Evolutionary conservation across 148 eudicot genomes (phyloP).

Genomic region (Rhododendron simsii): DNA sequence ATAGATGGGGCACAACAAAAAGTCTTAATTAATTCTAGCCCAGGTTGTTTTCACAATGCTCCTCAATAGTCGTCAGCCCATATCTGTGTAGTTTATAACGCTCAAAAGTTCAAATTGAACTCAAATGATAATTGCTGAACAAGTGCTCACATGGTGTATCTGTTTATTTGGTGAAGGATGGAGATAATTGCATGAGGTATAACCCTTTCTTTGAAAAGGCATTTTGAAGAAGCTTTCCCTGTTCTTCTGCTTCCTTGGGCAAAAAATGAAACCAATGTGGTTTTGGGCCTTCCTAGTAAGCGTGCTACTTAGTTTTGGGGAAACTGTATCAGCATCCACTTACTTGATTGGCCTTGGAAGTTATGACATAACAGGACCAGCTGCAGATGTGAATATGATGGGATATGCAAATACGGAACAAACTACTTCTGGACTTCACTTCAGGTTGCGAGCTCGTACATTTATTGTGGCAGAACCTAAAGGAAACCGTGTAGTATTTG

Average conservation of each 20-base stretch:
- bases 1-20: background rate
- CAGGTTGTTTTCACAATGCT: background rate
- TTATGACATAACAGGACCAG: slow-evolving; percentile 99
- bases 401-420: slow-evolving; percentile 86
- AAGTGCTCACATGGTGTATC: background rate
- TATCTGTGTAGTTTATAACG: background rate
- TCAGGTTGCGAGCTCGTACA: slow-evolving; percentile 84
- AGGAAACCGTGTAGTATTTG: slow-evolving; percentile 70
- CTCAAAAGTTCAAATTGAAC: background rate
- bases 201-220: background rate
- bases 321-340: slow-evolving; percentile 43
- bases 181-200: slow-evolving; percentile 6
- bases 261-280: slow-evolving; percentile 32
- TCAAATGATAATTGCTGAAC: background rate
- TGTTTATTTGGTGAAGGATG: slow-evolving; percentile 2
- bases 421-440: slow-evolving; percentile 79
- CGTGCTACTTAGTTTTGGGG: slow-evolving; percentile 22
- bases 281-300: slow-evolving; percentile 34
- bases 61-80: background rate
- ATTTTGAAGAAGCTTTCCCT: slow-evolving; percentile 5
- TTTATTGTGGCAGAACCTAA: slow-evolving; percentile 84
- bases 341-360: slow-evolving; percentile 94
- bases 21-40: background rate
- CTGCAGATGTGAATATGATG: slow-evolving; percentile 99
- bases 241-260: slow-evolving; percentile 1